Base-by-base conservation (phyloP, 768 basidiomycete genomes). In the Panus rudis region DNA sequence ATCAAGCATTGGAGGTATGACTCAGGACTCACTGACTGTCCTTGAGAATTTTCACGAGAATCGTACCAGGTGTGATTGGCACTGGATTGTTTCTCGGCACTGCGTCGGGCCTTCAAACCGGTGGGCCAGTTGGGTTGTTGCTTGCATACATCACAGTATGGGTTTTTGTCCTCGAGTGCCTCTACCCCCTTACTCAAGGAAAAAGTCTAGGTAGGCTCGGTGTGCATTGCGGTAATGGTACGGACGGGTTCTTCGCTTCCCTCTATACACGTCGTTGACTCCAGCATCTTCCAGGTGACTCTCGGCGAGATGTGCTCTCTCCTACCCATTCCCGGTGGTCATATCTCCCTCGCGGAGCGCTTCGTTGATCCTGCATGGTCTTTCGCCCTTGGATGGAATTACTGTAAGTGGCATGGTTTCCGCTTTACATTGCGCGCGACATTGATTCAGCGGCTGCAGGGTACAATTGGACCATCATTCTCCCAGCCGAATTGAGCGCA, bases 101-200 rank as follows among this genome's bases (percentile, higher is more conserved):
- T 8, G 76, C 71, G 4, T 62, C 50, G 16, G 61, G 76, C 11
- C 56, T 77, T 10, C 41, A 41, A 21, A 43, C 34, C 19, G 59
- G 55, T 25, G 59, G 59, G 13, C 89, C 89, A 2, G 60, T 83
- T 31, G 88, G 83, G 55, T 71, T 91, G 6, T 57, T 89, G 6
- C 72, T 92, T 2, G 88, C 87, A 11, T 92, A 86, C 54, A 70
- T 90, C 61, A n/a, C n/a, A n/a, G n/a, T n/a, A n/a, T n/a, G n/a
- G n/a, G n/a, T n/a, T n/a, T n/a, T n/a, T n/a, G n/a, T n/a, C n/a
- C n/a, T n/a, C n/a, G n/a, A n/a, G n/a, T n/a, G n/a, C n/a, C n/a
- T n/a, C n/a, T n/a, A n/a, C n/a, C n/a, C n/a, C n/a, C n/a, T n/a
- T n/a, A n/a, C n/a, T n/a, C n/a, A n/a, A n/a, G n/a, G n/a, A n/a